phyloP scores from a whole-genome alignment of 495 filamentous ascomycete species.

The Physcia stellaris region DNA sequence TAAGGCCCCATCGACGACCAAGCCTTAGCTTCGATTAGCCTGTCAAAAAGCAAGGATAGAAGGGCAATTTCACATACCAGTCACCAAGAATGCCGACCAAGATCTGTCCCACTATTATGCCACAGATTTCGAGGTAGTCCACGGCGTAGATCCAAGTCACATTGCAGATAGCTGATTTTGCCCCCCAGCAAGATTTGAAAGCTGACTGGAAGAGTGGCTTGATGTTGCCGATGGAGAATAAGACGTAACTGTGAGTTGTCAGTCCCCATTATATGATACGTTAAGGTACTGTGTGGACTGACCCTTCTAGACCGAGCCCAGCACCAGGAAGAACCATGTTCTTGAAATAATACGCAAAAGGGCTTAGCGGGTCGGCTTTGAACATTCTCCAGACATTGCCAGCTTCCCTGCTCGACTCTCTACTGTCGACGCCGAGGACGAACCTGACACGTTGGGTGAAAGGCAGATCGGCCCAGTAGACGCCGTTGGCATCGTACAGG shows the following conservation, averaged over 20 bases:
- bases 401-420: conserved; percentile 53
- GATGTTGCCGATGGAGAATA: conserved; percentile 88
- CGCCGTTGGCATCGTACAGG: conserved; percentile 61
- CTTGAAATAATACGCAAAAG: conserved; percentile 66
- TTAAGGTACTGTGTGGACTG: conserved; percentile 9
- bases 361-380: conserved; percentile 66
- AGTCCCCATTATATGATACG: conserved; percentile 4
- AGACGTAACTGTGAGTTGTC: conserved; percentile 46
- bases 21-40: conserved; percentile 32
- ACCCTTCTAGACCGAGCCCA: conserved; percentile 78
- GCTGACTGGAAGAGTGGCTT: conserved; percentile 56
- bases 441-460: conserved; percentile 53
- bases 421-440: conserved; percentile 50
- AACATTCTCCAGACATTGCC: conserved; percentile 55
- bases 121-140: conserved; percentile 72
- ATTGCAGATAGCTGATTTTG: conserved; percentile 44
- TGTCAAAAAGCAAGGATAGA: not conserved
- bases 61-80: conserved; percentile 27
- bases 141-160: conserved; percentile 62
- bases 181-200: conserved; percentile 64
- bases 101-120: conserved; percentile 81
- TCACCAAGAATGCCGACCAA: conserved; percentile 52
- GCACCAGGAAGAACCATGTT: conserved; percentile 84
- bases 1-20: conserved; percentile 80
- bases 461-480: conserved; percentile 80